A percentile compares a stretch with the other conserved stretches of the same genome.
These are phyloP conservation scores for Apiosordaria backusii DNA, from an alignment of 495 filamentous ascomycete species.

Conservation along the genomic window DNA sequence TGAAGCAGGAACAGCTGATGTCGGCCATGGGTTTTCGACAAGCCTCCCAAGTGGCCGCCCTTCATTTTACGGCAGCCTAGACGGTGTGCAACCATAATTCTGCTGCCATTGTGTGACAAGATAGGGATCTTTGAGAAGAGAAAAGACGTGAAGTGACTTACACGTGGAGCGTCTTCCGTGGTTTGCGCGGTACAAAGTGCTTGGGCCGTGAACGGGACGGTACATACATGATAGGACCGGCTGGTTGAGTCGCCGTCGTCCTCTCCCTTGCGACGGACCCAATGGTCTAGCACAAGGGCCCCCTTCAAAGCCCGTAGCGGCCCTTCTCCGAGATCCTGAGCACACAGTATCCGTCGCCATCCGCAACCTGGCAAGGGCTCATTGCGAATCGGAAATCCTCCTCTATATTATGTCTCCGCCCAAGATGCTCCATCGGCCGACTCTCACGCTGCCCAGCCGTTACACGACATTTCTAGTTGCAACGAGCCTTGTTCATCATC, in stretches of 20 bases:
- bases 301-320: background rate
- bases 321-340: constrained; percentile 10
- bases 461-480: constrained; percentile 11
- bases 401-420: constrained; percentile 4
- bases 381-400: constrained; percentile 6
- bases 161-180: constrained; percentile 9
- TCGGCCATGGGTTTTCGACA: background rate
- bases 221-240: background rate
- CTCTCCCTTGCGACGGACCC: background rate
- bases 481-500: constrained; percentile 1
- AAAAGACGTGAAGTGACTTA: background rate
- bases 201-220: constrained; percentile 4
- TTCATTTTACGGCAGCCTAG: background rate
- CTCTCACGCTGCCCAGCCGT: constrained; percentile 9
- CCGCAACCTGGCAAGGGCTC: background rate
- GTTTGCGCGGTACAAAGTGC: constrained; percentile 8
- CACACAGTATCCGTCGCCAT: constrained; percentile 11
- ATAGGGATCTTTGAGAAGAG: background rate
- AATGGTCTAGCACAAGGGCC: background rate
- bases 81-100: constrained; percentile 3
- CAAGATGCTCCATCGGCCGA: constrained; percentile 13
- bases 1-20: background rate
- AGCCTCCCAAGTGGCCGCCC: background rate
- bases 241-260: background rate
- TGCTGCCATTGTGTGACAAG: background rate